Percentiles rank a stretch among this genome's conserved stretches.
Conservation (phyloP, 73 alveolate species). For the Breviolum minutum region DNA sequence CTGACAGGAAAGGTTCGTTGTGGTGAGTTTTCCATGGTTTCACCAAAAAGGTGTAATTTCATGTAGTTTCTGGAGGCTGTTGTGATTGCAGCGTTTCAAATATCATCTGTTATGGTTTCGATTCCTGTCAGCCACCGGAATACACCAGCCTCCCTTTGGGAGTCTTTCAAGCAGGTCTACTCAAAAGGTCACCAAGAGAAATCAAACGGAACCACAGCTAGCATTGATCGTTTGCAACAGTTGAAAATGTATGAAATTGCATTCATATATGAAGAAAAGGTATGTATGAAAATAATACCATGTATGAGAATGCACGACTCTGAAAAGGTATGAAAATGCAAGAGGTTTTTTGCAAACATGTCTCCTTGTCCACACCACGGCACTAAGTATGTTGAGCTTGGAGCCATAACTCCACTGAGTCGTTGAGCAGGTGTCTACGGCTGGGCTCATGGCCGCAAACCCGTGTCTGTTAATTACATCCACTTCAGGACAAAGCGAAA, state of each 20-base stretch:
- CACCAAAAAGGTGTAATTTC: too few relatives aligned
- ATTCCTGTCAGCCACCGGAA: slow-evolving; percentile 16
- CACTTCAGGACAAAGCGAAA: slow-evolving; percentile 90
- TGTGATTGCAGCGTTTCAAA: too few relatives aligned
- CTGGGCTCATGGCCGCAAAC: background rate
- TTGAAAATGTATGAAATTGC: too few relatives aligned
- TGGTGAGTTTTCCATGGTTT: background rate
- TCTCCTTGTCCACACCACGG: background rate
- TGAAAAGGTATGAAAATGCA: background rate
- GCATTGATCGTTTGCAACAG: too few relatives aligned
- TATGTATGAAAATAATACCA: too few relatives aligned
- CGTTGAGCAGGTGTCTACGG: background rate
- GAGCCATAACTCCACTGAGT: background rate
- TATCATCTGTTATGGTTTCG: too few relatives aligned
- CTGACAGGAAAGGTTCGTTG: background rate
- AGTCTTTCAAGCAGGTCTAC: background rate
- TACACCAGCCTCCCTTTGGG: slow-evolving; percentile 19
- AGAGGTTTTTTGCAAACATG: background rate
- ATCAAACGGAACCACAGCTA: too few relatives aligned
- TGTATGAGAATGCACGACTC: too few relatives aligned
- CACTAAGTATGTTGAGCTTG: slow-evolving; percentile 12
- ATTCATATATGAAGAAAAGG: too few relatives aligned
- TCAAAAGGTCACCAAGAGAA: background rate
- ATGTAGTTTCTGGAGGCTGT: too few relatives aligned
- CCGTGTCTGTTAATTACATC: slow-evolving; percentile 26